phyloP scores from a whole-genome alignment of 2,329 filamentous ascomycete genomes.

The Ampelomyces quisqualis region DNA sequence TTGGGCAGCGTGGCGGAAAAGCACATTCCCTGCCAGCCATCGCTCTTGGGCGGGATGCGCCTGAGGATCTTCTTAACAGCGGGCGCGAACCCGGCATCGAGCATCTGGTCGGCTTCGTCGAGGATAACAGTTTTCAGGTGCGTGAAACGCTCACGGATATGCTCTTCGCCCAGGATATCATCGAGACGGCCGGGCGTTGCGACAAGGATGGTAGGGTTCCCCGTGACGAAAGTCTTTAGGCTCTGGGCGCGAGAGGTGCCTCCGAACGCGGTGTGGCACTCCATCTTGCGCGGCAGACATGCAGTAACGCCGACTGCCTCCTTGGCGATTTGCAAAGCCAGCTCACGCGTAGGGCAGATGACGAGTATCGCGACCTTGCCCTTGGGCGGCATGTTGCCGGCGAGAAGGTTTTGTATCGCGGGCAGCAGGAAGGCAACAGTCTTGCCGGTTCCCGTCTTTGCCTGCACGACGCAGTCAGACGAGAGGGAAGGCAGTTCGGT shows the following conservation, averaged over 20 bases:
- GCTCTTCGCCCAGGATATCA: constrained; percentile 49
- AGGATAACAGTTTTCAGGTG: constrained; percentile 50
- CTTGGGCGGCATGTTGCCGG: constrained; percentile 29
- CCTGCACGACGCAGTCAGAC: constrained; percentile 57
- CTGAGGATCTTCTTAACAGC: constrained; percentile 55
- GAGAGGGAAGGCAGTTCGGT: constrained; percentile 52
- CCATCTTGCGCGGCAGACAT: constrained; percentile 41
- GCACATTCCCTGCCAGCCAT: constrained; percentile 54
- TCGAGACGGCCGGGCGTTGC: constrained; percentile 53
- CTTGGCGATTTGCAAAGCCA: constrained; percentile 54
- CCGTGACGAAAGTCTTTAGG: constrained; percentile 38
- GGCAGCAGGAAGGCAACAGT: constrained; percentile 53
- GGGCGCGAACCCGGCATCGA: constrained; percentile 56
- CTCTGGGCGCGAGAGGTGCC: constrained; percentile 38
- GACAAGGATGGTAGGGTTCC: constrained; percentile 48
- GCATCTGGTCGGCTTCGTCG: constrained; percentile 49
- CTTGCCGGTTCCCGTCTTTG: constrained; percentile 55
- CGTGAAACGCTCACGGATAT: constrained; percentile 49
- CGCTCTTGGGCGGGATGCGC: constrained; percentile 53
- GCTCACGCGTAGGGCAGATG: constrained; percentile 52
- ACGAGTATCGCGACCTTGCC: constrained; percentile 50
- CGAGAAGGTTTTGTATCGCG: constrained; percentile 49
- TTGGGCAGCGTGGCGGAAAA: constrained; percentile 50
- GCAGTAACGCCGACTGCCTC: constrained; percentile 48
- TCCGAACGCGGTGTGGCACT: constrained; percentile 51